Base-by-base conservation (phyloP, 176 grass and related monocot species). In the Stipa capillata region DNA sequence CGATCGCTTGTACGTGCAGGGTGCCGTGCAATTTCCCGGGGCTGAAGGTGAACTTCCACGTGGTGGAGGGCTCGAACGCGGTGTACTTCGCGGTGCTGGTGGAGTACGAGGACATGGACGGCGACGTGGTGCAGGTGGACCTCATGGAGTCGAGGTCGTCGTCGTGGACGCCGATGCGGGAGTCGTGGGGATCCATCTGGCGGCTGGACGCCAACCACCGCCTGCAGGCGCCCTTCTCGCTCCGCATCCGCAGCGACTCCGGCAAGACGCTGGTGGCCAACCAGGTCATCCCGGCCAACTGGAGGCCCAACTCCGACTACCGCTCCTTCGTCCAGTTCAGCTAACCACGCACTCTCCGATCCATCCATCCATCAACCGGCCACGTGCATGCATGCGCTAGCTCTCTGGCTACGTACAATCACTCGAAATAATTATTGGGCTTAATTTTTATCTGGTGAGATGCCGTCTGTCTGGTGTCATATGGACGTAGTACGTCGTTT, bases 161-260 rank as follows among this genome's bases (percentile, higher is more conserved):
- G 47, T 63, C 69, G 12, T 96, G 93, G 93, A 64, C 69, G 13
- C 71, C 71, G 1, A 70, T 92, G 90, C 85, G 55, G 37, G 76
- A 85, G 43, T 92, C 82, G 0, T 97, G 85, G 89, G 90, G 87
- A 0, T 85, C 85, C 31, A 45, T 92, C 29, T 92, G 93, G 93
- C 68, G 82, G 3, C 57, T 90, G 34, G 87, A 92, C 87, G 44
- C 93, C 24, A 84, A 85, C 75, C 72, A 73, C 70, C 65, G 43
- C 18, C 80, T 92, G 9, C 60, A 71, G 41, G 79, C 37, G 0
- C 93, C 93, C 0, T 97, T 97, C 83, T 90, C 93, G 4, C 39
- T 97, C 28, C 82, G 79, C 71, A 79, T 91, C 51, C 60, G 52
- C 17, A 60, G 65, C 76, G 78, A 64, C 50, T 61, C 43, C 44